Evolutionary conservation across 345 rosid species (phyloP).

Genomic region (Brassica juncea): DNA sequence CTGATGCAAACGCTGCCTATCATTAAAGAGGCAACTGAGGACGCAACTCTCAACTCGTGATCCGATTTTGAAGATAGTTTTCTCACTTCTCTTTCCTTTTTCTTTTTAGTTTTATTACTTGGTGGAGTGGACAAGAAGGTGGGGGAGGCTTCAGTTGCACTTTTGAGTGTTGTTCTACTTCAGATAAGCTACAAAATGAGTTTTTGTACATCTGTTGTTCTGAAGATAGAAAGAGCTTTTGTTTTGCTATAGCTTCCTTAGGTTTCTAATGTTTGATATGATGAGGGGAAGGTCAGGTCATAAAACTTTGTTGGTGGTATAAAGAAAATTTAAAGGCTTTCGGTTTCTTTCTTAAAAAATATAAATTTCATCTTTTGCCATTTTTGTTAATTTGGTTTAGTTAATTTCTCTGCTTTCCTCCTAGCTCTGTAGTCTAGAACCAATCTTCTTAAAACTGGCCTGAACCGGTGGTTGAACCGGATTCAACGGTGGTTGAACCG

Average conservation of each 20-base stretch:
- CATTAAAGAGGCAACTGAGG: constrained; percentile 35
- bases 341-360: neutral
- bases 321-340: constrained; percentile 8
- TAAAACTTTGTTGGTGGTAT: constrained; percentile 2
- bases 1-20: constrained; percentile 43
- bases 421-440: too few relatives aligned
- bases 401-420: too few relatives aligned
- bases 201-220: constrained; percentile 24
- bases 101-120: constrained; percentile 39
- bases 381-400: neutral
- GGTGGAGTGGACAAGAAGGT: constrained; percentile 30
- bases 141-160: constrained; percentile 45
- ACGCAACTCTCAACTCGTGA: constrained; percentile 20
- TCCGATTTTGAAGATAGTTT: constrained; percentile 46
- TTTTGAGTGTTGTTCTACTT: constrained; percentile 24
- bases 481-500: too few relatives aligned
- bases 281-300: neutral
- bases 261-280: constrained; percentile 37
- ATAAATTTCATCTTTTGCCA: neutral
- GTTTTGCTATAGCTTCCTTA: constrained; percentile 32
- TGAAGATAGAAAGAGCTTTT: constrained; percentile 12
- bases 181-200: constrained; percentile 3
- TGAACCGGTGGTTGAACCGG: too few relatives aligned
- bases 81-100: constrained; percentile 34
- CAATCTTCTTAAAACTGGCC: too few relatives aligned